Percentiles rank a stretch among this genome's conserved stretches.
Conservation (phyloP, 805 yeast species). For the Barnettozyma siamensis region DNA sequence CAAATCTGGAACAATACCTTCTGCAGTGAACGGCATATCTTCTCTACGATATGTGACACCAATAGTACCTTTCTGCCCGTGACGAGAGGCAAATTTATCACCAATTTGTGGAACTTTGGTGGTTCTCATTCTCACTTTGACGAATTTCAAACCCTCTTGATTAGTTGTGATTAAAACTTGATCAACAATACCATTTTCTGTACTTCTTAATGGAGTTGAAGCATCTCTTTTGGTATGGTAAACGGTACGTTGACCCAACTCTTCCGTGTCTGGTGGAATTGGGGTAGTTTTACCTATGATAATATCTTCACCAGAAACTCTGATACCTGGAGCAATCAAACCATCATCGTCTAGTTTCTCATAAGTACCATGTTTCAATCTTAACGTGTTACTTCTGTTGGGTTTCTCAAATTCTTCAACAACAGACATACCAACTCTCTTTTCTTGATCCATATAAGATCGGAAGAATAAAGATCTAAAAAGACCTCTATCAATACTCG, state of each 20-base stretch:
- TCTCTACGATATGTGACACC: conserved; percentile 98
- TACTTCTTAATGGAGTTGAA: conserved; percentile 91
- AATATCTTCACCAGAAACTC: conserved; percentile 98
- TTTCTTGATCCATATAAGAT: conserved; percentile 97
- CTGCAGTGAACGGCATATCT: conserved; percentile 96
- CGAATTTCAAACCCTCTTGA: conserved; percentile 96
- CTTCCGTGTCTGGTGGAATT: conserved; percentile 98
- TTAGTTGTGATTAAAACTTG: conserved; percentile 95
- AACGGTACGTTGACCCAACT: conserved; percentile 96
- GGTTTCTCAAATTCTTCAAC: conserved; percentile 98
- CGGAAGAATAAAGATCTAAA: conserved; percentile 94
- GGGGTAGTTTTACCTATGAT: conserved; percentile 99
- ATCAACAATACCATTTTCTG: conserved; percentile 97
- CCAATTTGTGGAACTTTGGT: conserved; percentile 99
- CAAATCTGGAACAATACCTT: conserved; percentile 95
- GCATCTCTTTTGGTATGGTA: conserved; percentile 99
- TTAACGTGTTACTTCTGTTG: conserved; percentile 84
- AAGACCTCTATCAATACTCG: conserved; percentile 93
- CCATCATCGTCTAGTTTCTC: conserved; percentile 99
- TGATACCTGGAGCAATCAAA: conserved; percentile 93
- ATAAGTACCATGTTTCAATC: conserved; percentile 96
- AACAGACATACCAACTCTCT: conserved; percentile 96
- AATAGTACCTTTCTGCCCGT: conserved; percentile 99
- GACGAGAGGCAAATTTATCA: conserved; percentile 98
- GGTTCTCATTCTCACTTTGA: conserved; percentile 97